Conservation (phyloP, 2,329 filamentous ascomycete genomes). For the Exserohilum turcica region DNA sequence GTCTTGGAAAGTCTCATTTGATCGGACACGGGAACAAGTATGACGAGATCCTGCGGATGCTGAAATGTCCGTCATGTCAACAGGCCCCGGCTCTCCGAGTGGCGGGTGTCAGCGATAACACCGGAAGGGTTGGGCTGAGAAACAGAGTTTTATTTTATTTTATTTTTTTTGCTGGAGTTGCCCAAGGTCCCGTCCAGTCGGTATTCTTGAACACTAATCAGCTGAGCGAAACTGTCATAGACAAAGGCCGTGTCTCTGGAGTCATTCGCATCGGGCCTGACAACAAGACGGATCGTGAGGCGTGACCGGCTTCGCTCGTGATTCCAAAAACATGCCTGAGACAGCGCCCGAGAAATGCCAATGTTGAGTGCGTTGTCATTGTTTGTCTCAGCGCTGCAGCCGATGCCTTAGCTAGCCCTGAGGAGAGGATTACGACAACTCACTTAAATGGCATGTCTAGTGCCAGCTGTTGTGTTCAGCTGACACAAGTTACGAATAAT, state of each 20-base stretch:
- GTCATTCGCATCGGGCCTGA: not conserved
- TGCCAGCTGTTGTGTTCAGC: constrained; percentile 37
- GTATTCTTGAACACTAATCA: not conserved
- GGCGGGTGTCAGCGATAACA: not conserved
- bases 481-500: constrained; percentile 42
- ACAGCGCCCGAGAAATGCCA: constrained; percentile 6
- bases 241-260: not conserved
- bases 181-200: not conserved
- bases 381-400: constrained; percentile 17
- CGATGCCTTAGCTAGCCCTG: constrained; percentile 15
- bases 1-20: constrained; percentile 8
- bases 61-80: constrained; percentile 11
- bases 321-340: not conserved
- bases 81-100: not conserved
- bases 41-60: constrained; percentile 24
- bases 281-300: not conserved
- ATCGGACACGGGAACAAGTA: constrained; percentile 19
- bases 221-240: not conserved
- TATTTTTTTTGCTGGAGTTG: not conserved
- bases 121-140: not conserved
- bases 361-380: constrained; percentile 13
- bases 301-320: not conserved
- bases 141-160: no score
- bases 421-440: constrained; percentile 33
- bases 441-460: constrained; percentile 23